phyloP scores from a whole-genome alignment of 331 rosid genomes.

The Malus hybrid region DNA sequence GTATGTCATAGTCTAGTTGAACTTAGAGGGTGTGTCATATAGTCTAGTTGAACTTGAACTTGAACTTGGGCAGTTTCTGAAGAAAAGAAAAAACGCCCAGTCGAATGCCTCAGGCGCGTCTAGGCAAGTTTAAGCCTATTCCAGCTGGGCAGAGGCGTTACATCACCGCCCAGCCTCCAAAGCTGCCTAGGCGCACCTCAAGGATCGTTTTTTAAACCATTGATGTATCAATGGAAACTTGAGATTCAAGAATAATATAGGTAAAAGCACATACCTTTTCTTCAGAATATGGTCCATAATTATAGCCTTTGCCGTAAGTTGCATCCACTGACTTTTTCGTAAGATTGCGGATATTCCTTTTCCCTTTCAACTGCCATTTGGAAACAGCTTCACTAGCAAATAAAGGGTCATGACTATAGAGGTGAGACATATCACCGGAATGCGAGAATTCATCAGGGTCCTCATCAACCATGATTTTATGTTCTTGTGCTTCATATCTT shows the following conservation, averaged over 20 bases:
- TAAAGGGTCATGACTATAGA: conserved; percentile 45
- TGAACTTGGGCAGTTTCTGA: no score
- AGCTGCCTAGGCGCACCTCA: no score
- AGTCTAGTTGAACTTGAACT: no score
- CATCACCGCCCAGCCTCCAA: no score
- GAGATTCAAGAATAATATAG: conserved; percentile 18
- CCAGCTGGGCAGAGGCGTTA: no score
- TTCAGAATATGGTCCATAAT: conserved; percentile 51
- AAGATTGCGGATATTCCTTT: conserved; percentile 76
- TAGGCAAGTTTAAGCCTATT: no score
- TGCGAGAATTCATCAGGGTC: conserved; percentile 57
- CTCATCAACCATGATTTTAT: conserved; percentile 59
- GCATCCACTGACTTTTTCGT: conserved; percentile 42
- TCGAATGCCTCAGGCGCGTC: no score
- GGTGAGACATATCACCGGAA: conserved; percentile 68
- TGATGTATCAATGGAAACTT: conserved; percentile 19
- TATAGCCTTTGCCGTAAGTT: conserved; percentile 32
- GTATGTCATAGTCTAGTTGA: no score
- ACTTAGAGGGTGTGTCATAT: no score
- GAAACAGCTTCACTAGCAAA: conserved; percentile 72
- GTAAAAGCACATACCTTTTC: conserved; percentile 34
- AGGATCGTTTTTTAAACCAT: no score
- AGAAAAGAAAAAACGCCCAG: no score
- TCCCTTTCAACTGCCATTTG: conserved; percentile 91
- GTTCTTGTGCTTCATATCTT: conserved; percentile 42